phyloP scores from a whole-genome alignment of 2,329 filamentous ascomycete genomes.

The Amylocarpus encephaloides region DNA sequence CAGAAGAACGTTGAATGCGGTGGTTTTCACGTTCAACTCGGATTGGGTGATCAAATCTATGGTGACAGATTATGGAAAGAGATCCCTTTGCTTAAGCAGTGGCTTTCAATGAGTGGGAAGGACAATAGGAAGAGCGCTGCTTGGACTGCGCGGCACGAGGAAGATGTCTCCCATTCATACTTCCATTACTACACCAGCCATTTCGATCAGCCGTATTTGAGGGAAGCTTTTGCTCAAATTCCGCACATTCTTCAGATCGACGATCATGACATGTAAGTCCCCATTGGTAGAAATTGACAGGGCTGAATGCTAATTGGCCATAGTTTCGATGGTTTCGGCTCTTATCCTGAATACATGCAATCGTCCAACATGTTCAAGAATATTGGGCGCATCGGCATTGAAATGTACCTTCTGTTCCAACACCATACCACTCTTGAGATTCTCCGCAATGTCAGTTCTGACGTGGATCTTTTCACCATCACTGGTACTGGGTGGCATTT shows the following conservation, averaged over 20 bases:
- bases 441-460: slow-evolving; percentile 78
- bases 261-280: slow-evolving; percentile 91
- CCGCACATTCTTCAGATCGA: slow-evolving; percentile 89
- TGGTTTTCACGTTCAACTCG: slow-evolving; percentile 90
- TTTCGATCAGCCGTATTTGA: slow-evolving; percentile 90
- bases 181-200: slow-evolving; percentile 99
- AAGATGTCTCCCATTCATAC: slow-evolving; percentile 92
- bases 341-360: slow-evolving; percentile 98
- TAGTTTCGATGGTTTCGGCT: slow-evolving; percentile 94
- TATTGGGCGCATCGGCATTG: slow-evolving; percentile 87
- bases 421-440: slow-evolving; percentile 95
- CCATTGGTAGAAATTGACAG: background rate
- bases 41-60: slow-evolving; percentile 90
- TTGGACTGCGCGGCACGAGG: slow-evolving; percentile 92
- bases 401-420: slow-evolving; percentile 98
- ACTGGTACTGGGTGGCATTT: slow-evolving; percentile 99
- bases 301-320: slow-evolving; percentile 11
- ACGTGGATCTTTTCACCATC: slow-evolving; percentile 90
- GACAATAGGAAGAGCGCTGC: slow-evolving; percentile 84
- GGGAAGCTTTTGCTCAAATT: slow-evolving; percentile 96
- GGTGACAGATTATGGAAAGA: slow-evolving; percentile 96
- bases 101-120: slow-evolving; percentile 87
- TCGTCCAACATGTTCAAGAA: slow-evolving; percentile 97
- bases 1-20: slow-evolving; percentile 96
- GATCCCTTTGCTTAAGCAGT: slow-evolving; percentile 86